Evolutionary conservation across 306 rosid species (phyloP).

Genomic region (Quercus mongolica): DNA sequence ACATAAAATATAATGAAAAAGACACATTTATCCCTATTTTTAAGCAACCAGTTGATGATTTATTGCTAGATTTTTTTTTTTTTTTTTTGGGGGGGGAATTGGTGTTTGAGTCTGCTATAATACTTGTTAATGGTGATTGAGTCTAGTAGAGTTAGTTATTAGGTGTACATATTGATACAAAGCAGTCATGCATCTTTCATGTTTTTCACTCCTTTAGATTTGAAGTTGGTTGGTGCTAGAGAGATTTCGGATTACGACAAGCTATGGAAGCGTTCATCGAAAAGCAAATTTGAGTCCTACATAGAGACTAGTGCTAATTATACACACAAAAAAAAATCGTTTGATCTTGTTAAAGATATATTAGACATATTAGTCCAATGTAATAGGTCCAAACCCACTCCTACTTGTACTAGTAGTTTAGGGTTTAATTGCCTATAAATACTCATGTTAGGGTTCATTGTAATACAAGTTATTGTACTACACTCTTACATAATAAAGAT

Average conservation of each 20-base stretch:
- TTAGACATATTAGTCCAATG: too few species aligned
- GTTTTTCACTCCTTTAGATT: slow-evolving; percentile 45
- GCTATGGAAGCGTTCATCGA: slow-evolving; percentile 86
- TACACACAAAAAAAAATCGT: slow-evolving; percentile 44
- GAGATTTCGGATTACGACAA: slow-evolving; percentile 46
- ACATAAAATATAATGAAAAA: background rate
- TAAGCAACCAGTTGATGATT: background rate
- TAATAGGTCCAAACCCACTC: too few species aligned
- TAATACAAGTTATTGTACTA: too few species aligned
- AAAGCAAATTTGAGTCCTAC: slow-evolving; percentile 65
- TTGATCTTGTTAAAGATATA: background rate
- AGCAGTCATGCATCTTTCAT: slow-evolving; percentile 42
- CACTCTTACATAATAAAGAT: too few species aligned
- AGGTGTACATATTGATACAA: slow-evolving; percentile 19
- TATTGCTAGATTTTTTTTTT: background rate
- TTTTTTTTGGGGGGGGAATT: background rate
- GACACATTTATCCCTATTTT: too few species aligned
- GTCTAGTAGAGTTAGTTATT: slow-evolving; percentile 9
- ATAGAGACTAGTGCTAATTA: slow-evolving; percentile 58
- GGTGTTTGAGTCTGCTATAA: background rate
- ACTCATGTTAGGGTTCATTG: too few species aligned
- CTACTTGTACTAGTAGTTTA: too few species aligned
- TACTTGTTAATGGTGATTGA: background rate
- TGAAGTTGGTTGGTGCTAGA: slow-evolving; percentile 50
- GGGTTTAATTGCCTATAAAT: too few species aligned